Evolutionary conservation across 495 filamentous ascomycete genomes (phyloP).

Genomic region (Penicillium canariense): DNA sequence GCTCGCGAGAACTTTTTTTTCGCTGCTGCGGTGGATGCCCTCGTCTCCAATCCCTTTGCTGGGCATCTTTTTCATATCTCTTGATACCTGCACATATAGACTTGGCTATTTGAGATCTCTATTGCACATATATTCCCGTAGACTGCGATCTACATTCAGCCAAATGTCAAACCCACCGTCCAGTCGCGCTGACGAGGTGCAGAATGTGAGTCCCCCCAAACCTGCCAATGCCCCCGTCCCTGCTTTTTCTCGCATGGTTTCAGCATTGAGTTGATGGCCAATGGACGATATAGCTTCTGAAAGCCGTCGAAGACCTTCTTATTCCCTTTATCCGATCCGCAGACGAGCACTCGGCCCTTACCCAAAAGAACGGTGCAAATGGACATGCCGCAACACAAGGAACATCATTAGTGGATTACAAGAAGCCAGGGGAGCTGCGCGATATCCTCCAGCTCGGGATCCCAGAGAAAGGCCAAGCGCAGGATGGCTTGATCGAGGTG

Average conservation of each 20-base stretch:
- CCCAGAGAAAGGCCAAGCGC: constrained; percentile 62
- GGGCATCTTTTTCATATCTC: background rate
- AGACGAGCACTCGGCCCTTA: constrained; percentile 55
- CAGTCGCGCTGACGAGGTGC: constrained; percentile 45
- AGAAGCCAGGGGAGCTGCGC: constrained; percentile 67
- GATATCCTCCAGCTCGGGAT: constrained; percentile 63
- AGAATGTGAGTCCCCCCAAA: constrained; percentile 35
- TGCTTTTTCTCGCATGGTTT: background rate
- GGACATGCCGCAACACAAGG: constrained; percentile 44
- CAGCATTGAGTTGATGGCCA: background rate
- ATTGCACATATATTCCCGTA: background rate
- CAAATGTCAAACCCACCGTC: constrained; percentile 27
- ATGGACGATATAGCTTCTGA: constrained; percentile 56
- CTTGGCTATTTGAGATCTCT: background rate
- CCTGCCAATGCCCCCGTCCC: background rate
- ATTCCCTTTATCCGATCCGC: constrained; percentile 76
- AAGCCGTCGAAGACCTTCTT: constrained; percentile 69
- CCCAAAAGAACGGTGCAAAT: constrained; percentile 51
- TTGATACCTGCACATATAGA: background rate
- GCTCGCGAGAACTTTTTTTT: constrained; percentile 24
- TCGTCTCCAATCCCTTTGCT: background rate
- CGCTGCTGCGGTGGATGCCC: background rate
- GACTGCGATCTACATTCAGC: constrained; percentile 1
- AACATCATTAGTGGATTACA: constrained; percentile 66
- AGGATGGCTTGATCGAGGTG: constrained; percentile 65